Conservation (phyloP, 1,284 basidiomycete genomes). For the Inonotus hispidus region DNA sequence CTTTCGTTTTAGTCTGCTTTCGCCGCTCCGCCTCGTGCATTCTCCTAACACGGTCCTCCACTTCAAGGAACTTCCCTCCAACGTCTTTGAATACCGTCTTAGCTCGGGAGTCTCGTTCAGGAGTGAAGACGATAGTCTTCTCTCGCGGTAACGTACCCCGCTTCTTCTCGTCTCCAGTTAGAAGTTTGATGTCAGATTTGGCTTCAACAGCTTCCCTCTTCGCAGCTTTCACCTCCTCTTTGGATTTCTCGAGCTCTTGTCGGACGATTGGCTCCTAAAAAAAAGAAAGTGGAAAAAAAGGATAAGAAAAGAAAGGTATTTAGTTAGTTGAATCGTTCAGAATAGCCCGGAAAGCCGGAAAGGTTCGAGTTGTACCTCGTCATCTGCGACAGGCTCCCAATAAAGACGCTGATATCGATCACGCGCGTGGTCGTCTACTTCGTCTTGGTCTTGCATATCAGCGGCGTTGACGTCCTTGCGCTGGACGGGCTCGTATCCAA, state of each 20-base stretch:
- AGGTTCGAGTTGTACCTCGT: slow-evolving; percentile 36
- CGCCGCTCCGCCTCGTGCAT: slow-evolving; percentile 24
- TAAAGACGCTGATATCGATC: slow-evolving; percentile 65
- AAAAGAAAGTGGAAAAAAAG: too few species aligned
- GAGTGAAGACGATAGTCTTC: slow-evolving; percentile 33
- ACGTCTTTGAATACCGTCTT: slow-evolving; percentile 62
- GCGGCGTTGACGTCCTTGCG: slow-evolving; percentile 45
- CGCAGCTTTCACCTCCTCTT: slow-evolving; percentile 23
- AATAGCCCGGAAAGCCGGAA: neutral
- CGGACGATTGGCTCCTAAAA: slow-evolving; percentile 57
- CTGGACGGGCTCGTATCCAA: slow-evolving; percentile 11
- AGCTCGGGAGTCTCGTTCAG: slow-evolving; percentile 40
- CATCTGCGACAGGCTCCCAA: slow-evolving; percentile 69
- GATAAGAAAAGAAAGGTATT: too few species aligned
- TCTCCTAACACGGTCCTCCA: slow-evolving; percentile 45
- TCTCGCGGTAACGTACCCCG: slow-evolving; percentile 30
- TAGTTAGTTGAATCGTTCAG: neutral
- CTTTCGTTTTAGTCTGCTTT: slow-evolving; percentile 2
- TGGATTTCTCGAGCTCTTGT: slow-evolving; percentile 38
- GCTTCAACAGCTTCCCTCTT: slow-evolving; percentile 32
- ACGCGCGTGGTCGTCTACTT: slow-evolving; percentile 50
- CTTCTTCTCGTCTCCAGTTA: slow-evolving; percentile 16
- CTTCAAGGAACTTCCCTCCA: slow-evolving; percentile 59
- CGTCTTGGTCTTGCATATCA: slow-evolving; percentile 53
- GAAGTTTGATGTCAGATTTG: slow-evolving; percentile 31